Conservation (phyloP, 768 basidiomycete genomes). For the Trametes gibbosa region DNA sequence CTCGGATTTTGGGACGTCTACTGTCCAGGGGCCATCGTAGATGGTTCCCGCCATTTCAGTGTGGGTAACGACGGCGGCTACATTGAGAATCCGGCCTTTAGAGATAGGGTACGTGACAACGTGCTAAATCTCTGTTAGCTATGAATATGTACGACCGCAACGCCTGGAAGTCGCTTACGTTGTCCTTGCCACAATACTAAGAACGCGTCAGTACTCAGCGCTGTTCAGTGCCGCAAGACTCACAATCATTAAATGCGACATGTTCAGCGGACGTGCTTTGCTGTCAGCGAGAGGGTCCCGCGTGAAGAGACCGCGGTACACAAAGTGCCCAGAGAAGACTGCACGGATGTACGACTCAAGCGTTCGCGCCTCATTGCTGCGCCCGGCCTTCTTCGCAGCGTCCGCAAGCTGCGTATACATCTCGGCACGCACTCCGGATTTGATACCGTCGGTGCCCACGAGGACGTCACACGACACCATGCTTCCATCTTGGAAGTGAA, state of each 20-base stretch:
- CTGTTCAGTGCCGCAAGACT: not conserved
- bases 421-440: constrained; percentile 13
- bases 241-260: not conserved
- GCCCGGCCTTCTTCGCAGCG: not conserved
- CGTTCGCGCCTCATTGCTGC: not conserved
- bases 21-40: constrained; percentile 7
- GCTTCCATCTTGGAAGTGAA: constrained; percentile 27
- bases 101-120: constrained; percentile 14
- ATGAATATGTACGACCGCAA: not conserved
- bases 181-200: constrained; percentile 16
- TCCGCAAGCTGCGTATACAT: constrained; percentile 9
- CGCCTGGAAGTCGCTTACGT: not conserved
- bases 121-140: not conserved
- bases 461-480: constrained; percentile 26
- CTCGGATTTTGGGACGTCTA: not conserved
- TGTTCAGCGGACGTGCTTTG: not conserved
- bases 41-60: not conserved
- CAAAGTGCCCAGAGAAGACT: not conserved
- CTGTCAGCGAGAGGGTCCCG: not conserved
- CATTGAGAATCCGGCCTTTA: constrained; percentile 4
- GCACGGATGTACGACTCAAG: not conserved
- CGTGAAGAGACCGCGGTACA: constrained; percentile 3
- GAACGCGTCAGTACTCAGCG: not conserved
- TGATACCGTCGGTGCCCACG: constrained; percentile 28
- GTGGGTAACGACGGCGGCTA: not conserved